phyloP scores from a whole-genome alignment of 345 rosid species.

The Linum tenue region DNA sequence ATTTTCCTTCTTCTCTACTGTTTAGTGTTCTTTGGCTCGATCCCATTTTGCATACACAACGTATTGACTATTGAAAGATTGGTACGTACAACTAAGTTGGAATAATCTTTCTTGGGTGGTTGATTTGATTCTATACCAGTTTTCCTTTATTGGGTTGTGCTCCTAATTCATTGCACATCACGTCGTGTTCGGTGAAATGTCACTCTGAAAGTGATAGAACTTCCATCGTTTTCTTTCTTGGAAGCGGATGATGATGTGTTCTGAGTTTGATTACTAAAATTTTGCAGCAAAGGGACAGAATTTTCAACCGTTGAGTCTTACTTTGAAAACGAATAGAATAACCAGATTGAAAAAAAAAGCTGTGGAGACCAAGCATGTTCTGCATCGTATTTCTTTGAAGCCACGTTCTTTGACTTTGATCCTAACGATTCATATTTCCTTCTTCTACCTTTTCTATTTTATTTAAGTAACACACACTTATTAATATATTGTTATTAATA shows the following conservation, averaged over 20 bases:
- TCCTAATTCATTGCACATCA: neutral
- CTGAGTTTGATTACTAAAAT: too few relatives aligned
- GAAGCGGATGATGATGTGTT: too few relatives aligned
- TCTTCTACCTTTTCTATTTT: neutral
- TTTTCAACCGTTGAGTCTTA: too few relatives aligned
- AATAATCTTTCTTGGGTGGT: neutral
- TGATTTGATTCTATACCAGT: neutral
- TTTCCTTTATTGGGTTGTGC: too few relatives aligned
- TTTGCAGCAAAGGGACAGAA: neutral
- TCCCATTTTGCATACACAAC: neutral
- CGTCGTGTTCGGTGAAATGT: neutral
- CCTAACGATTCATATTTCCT: neutral
- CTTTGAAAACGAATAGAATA: neutral
- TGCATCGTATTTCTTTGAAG: neutral
- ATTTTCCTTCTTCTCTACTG: neutral
- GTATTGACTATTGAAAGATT: neutral
- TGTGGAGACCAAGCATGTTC: neutral
- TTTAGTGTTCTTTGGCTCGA: neutral
- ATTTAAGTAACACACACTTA: constrained; percentile 13
- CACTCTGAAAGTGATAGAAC: neutral
- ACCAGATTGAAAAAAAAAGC: neutral
- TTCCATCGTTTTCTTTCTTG: too few relatives aligned
- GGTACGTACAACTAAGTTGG: neutral
- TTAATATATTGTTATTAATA: constrained; percentile 12
- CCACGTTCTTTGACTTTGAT: neutral